Evolutionary conservation across 1,284 basidiomycete genomes (phyloP).

Genomic region (Ustilago cynodontis): DNA sequence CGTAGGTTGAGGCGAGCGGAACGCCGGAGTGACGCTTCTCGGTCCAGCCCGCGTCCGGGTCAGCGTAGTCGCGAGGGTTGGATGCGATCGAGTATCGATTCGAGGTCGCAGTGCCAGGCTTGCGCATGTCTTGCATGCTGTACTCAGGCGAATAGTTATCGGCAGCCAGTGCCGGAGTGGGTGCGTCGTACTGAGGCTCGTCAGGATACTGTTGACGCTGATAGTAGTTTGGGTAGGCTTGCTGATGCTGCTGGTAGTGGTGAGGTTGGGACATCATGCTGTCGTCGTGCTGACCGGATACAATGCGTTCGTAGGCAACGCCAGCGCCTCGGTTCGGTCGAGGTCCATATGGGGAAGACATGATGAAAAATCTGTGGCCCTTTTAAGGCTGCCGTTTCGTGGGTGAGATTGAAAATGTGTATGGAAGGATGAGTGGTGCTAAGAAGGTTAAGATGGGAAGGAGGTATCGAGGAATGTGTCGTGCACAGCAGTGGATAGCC

Average conservation of each 20-base stretch:
- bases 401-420: background rate
- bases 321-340: constrained; percentile 16
- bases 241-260: constrained; percentile 7
- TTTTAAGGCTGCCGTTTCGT: background rate
- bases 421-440: background rate
- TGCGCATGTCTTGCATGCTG: constrained; percentile 48
- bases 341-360: constrained; percentile 27
- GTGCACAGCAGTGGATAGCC: constrained; percentile 18
- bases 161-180: constrained; percentile 37
- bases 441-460: background rate
- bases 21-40: constrained; percentile 36
- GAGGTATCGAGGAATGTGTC: constrained; percentile 2
- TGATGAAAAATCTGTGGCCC: constrained; percentile 1
- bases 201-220: constrained; percentile 29
- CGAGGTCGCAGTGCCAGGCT: constrained; percentile 15
- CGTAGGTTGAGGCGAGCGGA: constrained; percentile 6
- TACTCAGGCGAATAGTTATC: constrained; percentile 42
- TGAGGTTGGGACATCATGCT: constrained; percentile 9
- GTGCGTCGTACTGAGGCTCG: constrained; percentile 27
- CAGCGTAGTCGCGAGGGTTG: constrained; percentile 24
- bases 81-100: constrained; percentile 24
- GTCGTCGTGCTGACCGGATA: constrained; percentile 15
- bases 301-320: constrained; percentile 25
- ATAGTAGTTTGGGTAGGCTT: constrained; percentile 24
- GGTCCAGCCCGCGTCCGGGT: constrained; percentile 43